Base-by-base conservation (phyloP, 768 basidiomycete genomes). In the Mycena vulgaris region DNA sequence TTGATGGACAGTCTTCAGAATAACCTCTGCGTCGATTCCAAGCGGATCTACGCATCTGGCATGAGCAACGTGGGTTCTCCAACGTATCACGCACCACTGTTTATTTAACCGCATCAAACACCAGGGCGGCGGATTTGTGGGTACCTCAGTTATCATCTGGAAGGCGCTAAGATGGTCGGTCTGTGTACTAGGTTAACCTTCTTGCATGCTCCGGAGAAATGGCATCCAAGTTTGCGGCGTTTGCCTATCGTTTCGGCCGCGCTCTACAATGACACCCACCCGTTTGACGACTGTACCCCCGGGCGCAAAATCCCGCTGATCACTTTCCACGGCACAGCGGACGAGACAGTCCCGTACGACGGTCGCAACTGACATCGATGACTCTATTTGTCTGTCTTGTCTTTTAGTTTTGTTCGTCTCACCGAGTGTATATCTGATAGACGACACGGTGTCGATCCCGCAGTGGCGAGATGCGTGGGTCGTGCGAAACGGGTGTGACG, bases 181-280 rank as follows among this genome's bases (percentile, higher is more conserved):
- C 52, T 30, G 8, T 1, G 10, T n/a, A n/a, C n/a, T 42, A 74
- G 73, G 68, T 56, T 23, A 74, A 75, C 57, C 61, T 74, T 19
- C 70, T 75, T 23, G 75, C 75, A 21, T 75, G 75, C 70, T 61
- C 72, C 28, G 25, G 47, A 2, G 49, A 55, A 8, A 72, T 48
- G 3, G 70, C 63, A 14, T 28, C 40, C 39, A 49, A 25, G 30
- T 71, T 75, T 30, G 51, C 51, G 53, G 75, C 75, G 23, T 75
- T 75, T 35, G 75, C 75, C 10, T 58, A 67, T 28, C n/a, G 72
- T 75, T 28, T 73, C 75, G 5, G 51, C 67, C 11, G 75, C 75
- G 28, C 64, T 75, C 27, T 75, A 75, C 53, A 31, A 39, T 28
- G 69, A 69, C 42, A 61, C 73, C 1, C 48, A 55, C 39, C 75